Conservation (phyloP, 2,329 filamentous ascomycete genomes). For the Claviceps digitariae region DNA sequence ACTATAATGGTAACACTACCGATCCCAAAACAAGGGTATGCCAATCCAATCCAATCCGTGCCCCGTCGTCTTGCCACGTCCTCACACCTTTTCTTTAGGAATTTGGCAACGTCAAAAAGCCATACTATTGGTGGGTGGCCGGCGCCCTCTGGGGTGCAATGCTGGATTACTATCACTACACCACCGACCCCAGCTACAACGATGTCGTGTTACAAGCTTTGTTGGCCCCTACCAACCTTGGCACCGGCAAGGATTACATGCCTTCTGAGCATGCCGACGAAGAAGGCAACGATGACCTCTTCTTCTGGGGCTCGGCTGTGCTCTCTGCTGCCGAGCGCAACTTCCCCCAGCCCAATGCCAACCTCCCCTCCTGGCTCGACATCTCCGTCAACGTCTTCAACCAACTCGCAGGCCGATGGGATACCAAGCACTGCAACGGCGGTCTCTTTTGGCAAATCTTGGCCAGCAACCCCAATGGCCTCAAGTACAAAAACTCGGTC, state of each 20-base stretch:
- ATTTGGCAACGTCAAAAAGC: slow-evolving; percentile 48
- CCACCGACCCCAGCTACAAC: slow-evolving; percentile 49
- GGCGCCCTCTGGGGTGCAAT: slow-evolving; percentile 55
- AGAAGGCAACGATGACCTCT: slow-evolving; percentile 63
- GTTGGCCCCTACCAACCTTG: slow-evolving; percentile 39
- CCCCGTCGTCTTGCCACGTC: background rate
- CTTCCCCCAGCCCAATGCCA: slow-evolving; percentile 46
- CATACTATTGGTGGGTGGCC: slow-evolving; percentile 57
- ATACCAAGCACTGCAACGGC: slow-evolving; percentile 51
- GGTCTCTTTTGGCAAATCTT: slow-evolving; percentile 77
- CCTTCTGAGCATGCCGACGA: slow-evolving; percentile 39
- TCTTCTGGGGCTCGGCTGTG: slow-evolving; percentile 57
- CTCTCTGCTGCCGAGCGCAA: slow-evolving; percentile 56
- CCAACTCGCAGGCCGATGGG: slow-evolving; percentile 56
- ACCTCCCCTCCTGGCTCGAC: slow-evolving; percentile 49
- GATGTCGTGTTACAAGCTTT: slow-evolving; percentile 44
- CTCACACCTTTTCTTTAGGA: slow-evolving; percentile 19
- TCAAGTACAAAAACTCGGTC: slow-evolving; percentile 72
- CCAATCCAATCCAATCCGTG: background rate
- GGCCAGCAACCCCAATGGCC: slow-evolving; percentile 55
- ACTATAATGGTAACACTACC: slow-evolving; percentile 48
- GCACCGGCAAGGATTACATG: slow-evolving; percentile 47
- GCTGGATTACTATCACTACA: slow-evolving; percentile 57
- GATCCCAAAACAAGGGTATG: slow-evolving; percentile 32
- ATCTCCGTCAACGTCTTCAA: slow-evolving; percentile 62